These are phyloP conservation scores for Xylariaceae sp. DNA, from an alignment of 2,329 filamentous ascomycete genomes.

Conservation along the genomic window DNA sequence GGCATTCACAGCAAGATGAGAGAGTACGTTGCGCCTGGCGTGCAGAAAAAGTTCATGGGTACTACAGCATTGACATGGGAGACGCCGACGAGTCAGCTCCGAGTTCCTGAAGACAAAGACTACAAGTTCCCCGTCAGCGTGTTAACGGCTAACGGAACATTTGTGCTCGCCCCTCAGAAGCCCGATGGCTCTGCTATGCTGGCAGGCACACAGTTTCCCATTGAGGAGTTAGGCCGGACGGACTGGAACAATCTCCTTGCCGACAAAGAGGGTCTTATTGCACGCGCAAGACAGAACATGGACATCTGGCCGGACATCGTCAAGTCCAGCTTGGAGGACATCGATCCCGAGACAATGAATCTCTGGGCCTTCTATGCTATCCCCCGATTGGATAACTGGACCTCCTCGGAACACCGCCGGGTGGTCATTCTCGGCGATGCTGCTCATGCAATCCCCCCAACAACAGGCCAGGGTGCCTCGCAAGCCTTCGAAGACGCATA, in stretches of 20 bases:
- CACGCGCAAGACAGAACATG: slow-evolving; percentile 3
- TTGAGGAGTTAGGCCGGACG: slow-evolving; percentile 13
- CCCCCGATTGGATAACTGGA: slow-evolving; percentile 13
- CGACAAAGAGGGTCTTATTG: slow-evolving; percentile 14
- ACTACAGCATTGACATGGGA: slow-evolving; percentile 36
- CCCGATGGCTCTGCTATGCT: slow-evolving; percentile 19
- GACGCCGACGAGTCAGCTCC: slow-evolving; percentile 14
- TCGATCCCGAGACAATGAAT: slow-evolving; percentile 16
- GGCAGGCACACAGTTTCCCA: slow-evolving; percentile 15
- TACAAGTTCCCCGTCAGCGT: slow-evolving; percentile 19
- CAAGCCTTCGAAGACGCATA: slow-evolving; percentile 24
- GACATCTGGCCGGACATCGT: slow-evolving; percentile 17
- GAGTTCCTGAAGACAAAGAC: slow-evolving; percentile 14
- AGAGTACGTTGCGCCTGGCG: slow-evolving; percentile 45
- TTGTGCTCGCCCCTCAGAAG: slow-evolving; percentile 19
- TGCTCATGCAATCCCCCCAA: slow-evolving; percentile 21
- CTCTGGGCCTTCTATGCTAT: slow-evolving; percentile 19
- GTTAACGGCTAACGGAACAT: slow-evolving; percentile 13
- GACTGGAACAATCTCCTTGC: slow-evolving; percentile 16
- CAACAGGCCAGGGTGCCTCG: slow-evolving; percentile 19
- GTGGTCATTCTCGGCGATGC: slow-evolving; percentile 20
- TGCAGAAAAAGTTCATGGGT: slow-evolving; percentile 48
- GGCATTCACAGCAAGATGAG: slow-evolving; percentile 57
- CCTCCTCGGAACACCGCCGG: slow-evolving; percentile 12
- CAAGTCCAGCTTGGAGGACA: slow-evolving; percentile 14